Percentiles rank a stretch among this genome's conserved stretches.
Conservation (phyloP, 2,329 filamentous ascomycete genomes). For the Magnaporthiopsis incrustans region DNA sequence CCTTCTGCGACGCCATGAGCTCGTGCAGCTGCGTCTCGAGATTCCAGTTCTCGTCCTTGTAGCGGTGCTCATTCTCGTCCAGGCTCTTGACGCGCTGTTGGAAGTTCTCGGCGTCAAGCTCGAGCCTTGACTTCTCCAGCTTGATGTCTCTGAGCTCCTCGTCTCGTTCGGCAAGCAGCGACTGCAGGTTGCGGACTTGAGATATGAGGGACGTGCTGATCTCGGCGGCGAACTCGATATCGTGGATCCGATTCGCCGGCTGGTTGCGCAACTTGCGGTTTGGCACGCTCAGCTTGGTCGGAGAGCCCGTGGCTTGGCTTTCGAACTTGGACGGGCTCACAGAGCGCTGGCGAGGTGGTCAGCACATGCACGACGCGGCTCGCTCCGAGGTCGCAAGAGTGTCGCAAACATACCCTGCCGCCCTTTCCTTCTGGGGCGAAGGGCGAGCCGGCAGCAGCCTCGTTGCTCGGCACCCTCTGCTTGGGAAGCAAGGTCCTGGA, state of each 20-base stretch:
- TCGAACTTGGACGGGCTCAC: slow-evolving; percentile 73
- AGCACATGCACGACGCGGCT: background rate
- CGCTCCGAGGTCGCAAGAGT: background rate
- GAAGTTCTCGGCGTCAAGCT: slow-evolving; percentile 73
- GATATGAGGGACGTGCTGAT: slow-evolving; percentile 90
- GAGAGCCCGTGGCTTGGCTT: slow-evolving; percentile 75
- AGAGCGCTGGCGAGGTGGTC: slow-evolving; percentile 44
- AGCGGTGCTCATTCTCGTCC: slow-evolving; percentile 90
- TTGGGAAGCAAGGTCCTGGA: slow-evolving; percentile 82
- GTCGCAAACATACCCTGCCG: slow-evolving; percentile 39
- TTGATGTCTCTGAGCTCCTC: slow-evolving; percentile 71
- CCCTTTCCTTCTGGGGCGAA: slow-evolving; percentile 44
- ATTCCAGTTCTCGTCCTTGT: slow-evolving; percentile 98
- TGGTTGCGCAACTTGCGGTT: slow-evolving; percentile 88
- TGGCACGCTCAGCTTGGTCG: slow-evolving; percentile 80
- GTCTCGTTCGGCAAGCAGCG: slow-evolving; percentile 77
- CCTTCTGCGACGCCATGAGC: slow-evolving; percentile 62
- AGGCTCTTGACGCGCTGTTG: slow-evolving; percentile 72
- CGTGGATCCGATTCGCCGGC: slow-evolving; percentile 77
- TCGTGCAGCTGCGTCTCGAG: slow-evolving; percentile 90
- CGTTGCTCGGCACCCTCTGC: slow-evolving; percentile 68
- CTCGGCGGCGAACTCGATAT: slow-evolving; percentile 97
- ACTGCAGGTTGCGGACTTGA: slow-evolving; percentile 88
- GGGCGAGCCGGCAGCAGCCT: slow-evolving; percentile 44
- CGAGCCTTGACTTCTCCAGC: slow-evolving; percentile 68